phyloP scores from a whole-genome alignment of 192 early-diverging fungal genomes.

The Dissophora ornata region DNA sequence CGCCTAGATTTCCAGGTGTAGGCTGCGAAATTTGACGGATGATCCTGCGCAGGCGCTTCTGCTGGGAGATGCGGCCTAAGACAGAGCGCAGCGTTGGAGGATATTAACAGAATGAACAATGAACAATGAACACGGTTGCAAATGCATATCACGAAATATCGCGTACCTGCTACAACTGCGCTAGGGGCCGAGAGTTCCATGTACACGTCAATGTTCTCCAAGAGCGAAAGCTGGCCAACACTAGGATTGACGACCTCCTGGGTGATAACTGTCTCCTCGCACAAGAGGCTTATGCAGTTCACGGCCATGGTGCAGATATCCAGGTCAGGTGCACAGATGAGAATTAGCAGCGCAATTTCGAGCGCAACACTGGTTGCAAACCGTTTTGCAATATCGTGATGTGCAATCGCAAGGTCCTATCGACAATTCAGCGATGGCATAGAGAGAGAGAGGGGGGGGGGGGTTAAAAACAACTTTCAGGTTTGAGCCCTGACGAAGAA shows the following conservation, averaged over 20 bases:
- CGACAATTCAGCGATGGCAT: too few relatives aligned
- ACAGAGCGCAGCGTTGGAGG: too few relatives aligned
- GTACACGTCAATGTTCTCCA: slow-evolving; percentile 80
- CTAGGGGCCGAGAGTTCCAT: slow-evolving; percentile 67
- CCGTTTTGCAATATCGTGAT: slow-evolving; percentile 70
- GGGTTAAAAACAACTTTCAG: too few relatives aligned
- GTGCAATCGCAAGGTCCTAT: slow-evolving; percentile 63
- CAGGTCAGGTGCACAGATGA: slow-evolving; percentile 79
- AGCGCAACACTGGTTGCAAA: slow-evolving; percentile 75
- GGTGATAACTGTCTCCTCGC: slow-evolving; percentile 77
- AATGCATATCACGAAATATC: too few relatives aligned
- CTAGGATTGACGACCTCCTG: slow-evolving; percentile 64
- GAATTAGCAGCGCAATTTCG: slow-evolving; percentile 80
- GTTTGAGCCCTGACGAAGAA: too few relatives aligned
- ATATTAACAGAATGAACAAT: too few relatives aligned
- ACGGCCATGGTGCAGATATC: slow-evolving; percentile 71
- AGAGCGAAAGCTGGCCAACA: slow-evolving; percentile 62
- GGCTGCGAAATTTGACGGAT: slow-evolving; percentile 72
- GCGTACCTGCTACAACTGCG: slow-evolving; percentile 63
- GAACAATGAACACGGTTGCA: too few relatives aligned
- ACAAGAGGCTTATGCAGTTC: slow-evolving; percentile 75
- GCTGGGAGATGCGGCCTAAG: slow-evolving; percentile 75
- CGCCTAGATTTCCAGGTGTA: slow-evolving; percentile 80
- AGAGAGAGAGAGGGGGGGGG: too few relatives aligned
- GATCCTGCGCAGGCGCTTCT: slow-evolving; percentile 80